A percentile compares a stretch with the other conserved stretches of the same genome.
Evolutionary conservation across 768 basidiomycete genomes (phyloP).

Genomic region (Rhodocollybia butyracea): DNA sequence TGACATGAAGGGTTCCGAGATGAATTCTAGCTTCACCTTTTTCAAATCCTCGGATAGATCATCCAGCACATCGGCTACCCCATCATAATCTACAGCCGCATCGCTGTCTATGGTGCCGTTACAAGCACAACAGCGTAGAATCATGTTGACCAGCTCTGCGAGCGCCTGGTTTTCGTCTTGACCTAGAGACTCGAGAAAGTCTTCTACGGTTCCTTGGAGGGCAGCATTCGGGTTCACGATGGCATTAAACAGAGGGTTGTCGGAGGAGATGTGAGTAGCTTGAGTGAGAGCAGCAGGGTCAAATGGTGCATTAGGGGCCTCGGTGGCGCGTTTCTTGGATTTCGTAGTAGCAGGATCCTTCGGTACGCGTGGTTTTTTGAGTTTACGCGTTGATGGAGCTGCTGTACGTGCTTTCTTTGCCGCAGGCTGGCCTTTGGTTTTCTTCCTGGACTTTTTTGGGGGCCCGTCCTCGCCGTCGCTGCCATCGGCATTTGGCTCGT

Average conservation of each 20-base stretch:
- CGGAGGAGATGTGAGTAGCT: constrained; percentile 76
- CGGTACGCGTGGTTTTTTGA: constrained; percentile 24
- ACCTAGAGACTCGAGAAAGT: constrained; percentile 83
- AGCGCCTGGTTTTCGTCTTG: constrained; percentile 65
- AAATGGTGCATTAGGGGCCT: constrained; percentile 47
- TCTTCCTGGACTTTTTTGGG: constrained; percentile 39
- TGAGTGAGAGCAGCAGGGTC: constrained; percentile 64
- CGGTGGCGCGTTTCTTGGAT: constrained; percentile 8
- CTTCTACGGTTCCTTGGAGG: constrained; percentile 82
- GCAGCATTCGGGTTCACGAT: constrained; percentile 85
- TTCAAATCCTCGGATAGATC: constrained; percentile 88
- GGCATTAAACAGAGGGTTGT: constrained; percentile 91
- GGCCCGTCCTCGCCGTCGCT: constrained; percentile 37
- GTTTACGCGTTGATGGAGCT: constrained; percentile 33
- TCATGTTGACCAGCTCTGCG: constrained; percentile 86
- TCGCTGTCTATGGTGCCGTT: constrained; percentile 84
- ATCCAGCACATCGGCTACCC: constrained; percentile 67
- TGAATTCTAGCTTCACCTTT: constrained; percentile 44
- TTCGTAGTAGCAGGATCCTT: background rate
- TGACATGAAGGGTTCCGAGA: background rate
- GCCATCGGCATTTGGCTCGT: constrained; percentile 24
- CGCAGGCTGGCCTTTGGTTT: constrained; percentile 34
- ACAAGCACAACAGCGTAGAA: constrained; percentile 90
- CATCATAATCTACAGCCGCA: constrained; percentile 88
- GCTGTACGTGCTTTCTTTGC: constrained; percentile 51